A percentile compares a stretch with the other conserved stretches of the same genome.
phyloP scores from a whole-genome alignment of 1,284 basidiomycete species.

The Peniophora sp. region DNA sequence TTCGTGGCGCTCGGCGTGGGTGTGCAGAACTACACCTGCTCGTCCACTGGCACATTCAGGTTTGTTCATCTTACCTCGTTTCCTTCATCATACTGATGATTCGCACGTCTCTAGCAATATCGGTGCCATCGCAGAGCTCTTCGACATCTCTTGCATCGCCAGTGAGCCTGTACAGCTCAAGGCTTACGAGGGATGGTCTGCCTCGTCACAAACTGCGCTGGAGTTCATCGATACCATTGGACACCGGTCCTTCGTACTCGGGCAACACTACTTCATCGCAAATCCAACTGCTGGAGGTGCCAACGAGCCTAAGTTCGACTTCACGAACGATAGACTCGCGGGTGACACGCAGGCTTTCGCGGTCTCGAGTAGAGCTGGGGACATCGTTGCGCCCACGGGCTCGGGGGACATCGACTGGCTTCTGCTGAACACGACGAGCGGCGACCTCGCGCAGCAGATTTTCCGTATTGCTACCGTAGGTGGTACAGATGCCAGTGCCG shows the following conservation, averaged over 20 bases:
- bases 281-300: conserved; percentile 13
- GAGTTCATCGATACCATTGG: conserved; percentile 2
- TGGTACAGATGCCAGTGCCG: conserved; percentile 31
- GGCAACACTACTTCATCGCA: conserved; percentile 25
- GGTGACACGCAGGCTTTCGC: conserved; percentile 20
- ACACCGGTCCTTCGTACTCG: conserved; percentile 12
- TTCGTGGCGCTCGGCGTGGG: conserved; percentile 23
- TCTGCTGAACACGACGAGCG: conserved; percentile 21
- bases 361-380: conserved; percentile 17
- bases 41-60: conserved; percentile 19
- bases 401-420: conserved; percentile 31
- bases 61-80: conserved; percentile 9
- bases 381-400: conserved; percentile 20
- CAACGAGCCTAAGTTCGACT: conserved; percentile 23
- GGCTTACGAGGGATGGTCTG: conserved; percentile 4
- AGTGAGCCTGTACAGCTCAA: conserved; percentile 2
- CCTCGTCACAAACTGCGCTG: conserved; percentile 1
- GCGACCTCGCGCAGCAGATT: conserved; percentile 24
- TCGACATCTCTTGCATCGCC: conserved; percentile 31
- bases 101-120: conserved; percentile 12
- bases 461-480: conserved; percentile 28
- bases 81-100: no score
- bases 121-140: conserved; percentile 29
- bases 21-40: conserved; percentile 28
- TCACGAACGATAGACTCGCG: conserved; percentile 8